A percentile compares a stretch with the other conserved stretches of the same genome.
These are phyloP conservation scores for Steccherinum ochraceum DNA, from an alignment of 768 basidiomycete genomes.

Conservation along the genomic window DNA sequence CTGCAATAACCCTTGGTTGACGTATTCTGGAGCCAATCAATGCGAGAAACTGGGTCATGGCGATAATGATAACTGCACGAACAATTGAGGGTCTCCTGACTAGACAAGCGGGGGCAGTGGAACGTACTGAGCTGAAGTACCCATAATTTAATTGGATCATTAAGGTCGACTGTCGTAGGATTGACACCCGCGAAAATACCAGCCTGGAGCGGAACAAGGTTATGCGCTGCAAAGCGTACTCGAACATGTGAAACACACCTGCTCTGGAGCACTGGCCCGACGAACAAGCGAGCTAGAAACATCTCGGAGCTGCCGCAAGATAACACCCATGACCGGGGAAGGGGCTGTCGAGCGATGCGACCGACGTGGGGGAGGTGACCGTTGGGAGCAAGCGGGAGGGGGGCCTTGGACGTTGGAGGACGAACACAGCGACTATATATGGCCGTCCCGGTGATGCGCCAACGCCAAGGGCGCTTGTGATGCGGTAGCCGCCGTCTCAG, in stretches of 20 bases:
- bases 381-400: conserved; percentile 1
- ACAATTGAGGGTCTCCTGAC: neutral
- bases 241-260: conserved; percentile 26
- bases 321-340: conserved; percentile 41
- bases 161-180: conserved; percentile 52
- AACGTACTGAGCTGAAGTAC: conserved; percentile 65
- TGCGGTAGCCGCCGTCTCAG: too few relatives aligned
- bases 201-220: conserved; percentile 37
- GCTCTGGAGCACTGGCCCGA: conserved; percentile 40
- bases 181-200: conserved; percentile 74
- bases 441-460: too few relatives aligned
- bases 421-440: too few relatives aligned
- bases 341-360: too few relatives aligned
- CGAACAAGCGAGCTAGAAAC: conserved; percentile 25
- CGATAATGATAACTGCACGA: conserved; percentile 66
- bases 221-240: neutral
- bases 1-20: conserved; percentile 91
- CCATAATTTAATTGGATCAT: conserved; percentile 73
- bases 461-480: too few relatives aligned
- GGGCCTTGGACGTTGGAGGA: too few relatives aligned
- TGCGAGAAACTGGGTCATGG: conserved; percentile 68
- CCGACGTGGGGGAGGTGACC: conserved; percentile 7
- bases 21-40: conserved; percentile 59
- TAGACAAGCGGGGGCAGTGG: neutral
- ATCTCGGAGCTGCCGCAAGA: conserved; percentile 32